These are phyloP conservation scores for button mushroom (Agaricus bisporus) DNA, from an alignment of 768 basidiomycete species.

Conservation along the genomic window DNA sequence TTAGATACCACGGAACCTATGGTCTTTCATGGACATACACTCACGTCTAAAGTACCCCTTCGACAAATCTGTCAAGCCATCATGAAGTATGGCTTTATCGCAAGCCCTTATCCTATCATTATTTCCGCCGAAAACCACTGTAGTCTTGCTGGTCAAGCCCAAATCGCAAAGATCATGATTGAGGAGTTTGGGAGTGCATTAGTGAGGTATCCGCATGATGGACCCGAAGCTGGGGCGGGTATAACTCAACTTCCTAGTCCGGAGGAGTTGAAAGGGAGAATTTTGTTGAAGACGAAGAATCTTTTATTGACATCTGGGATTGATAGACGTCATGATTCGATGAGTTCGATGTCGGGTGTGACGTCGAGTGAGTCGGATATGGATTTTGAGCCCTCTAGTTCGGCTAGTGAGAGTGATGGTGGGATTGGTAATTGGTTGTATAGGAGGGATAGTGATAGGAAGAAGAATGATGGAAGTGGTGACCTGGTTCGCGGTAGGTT, in stretches of 20 bases:
- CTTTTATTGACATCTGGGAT: slow-evolving; percentile 36
- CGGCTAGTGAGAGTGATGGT: slow-evolving; percentile 34
- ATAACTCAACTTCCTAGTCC: slow-evolving; percentile 78
- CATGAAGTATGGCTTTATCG: slow-evolving; percentile 87
- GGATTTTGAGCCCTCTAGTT: slow-evolving; percentile 21
- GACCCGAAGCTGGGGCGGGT: slow-evolving; percentile 21
- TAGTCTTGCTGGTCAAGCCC: slow-evolving; percentile 48
- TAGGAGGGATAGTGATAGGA: slow-evolving; percentile 11
- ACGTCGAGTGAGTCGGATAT: slow-evolving; percentile 18
- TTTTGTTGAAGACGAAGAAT: slow-evolving; percentile 89
- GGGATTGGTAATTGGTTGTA: neutral
- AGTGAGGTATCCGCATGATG: slow-evolving; percentile 32
- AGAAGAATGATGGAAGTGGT: slow-evolving; percentile 18
- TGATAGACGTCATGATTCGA: slow-evolving; percentile 1
- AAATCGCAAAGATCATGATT: slow-evolving; percentile 40
- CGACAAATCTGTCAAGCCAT: slow-evolving; percentile 85
- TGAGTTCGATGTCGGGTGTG: neutral
- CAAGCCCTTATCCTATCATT: slow-evolving; percentile 92
- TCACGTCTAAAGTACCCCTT: slow-evolving; percentile 81
- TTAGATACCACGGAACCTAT: slow-evolving; percentile 48
- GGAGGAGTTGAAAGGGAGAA: slow-evolving; percentile 70
- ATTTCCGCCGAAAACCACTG: slow-evolving; percentile 98
- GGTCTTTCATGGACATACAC: slow-evolving; percentile 90
- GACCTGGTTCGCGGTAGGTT: slow-evolving; percentile 26
- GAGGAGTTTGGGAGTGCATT: slow-evolving; percentile 41